These are phyloP conservation scores for Chlorella sp. DNA, from an alignment of 139 green algal genomes.

Conservation along the genomic window DNA sequence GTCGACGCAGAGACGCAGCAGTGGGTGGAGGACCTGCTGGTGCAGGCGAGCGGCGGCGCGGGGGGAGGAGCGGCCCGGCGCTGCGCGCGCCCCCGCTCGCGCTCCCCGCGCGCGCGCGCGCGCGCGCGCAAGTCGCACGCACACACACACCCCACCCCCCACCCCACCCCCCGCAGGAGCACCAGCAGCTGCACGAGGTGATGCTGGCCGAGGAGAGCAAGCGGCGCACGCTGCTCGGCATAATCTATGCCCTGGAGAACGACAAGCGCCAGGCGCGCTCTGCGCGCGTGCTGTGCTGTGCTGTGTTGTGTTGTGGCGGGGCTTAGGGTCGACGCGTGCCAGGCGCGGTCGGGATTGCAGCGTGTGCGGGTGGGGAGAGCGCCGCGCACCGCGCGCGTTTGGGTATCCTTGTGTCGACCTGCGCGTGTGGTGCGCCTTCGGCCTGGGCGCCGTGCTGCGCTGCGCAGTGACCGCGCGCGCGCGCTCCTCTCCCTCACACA, in stretches of 20 bases:
- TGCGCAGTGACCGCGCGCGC: not conserved
- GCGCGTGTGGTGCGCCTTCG: too few relatives aligned
- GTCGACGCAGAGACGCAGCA: conserved; percentile 11
- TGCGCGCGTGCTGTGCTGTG: too few relatives aligned
- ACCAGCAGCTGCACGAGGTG: conserved; percentile 48
- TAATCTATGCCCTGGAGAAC: conserved; percentile 56
- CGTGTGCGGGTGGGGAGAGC: too few relatives aligned
- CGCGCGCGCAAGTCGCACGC: not conserved
- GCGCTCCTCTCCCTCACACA: too few relatives aligned
- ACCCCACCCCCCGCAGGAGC: conserved; percentile 21
- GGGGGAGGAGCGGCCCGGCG: too few relatives aligned
- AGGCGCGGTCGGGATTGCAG: too few relatives aligned
- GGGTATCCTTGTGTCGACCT: too few relatives aligned
- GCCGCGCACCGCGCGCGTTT: too few relatives aligned
- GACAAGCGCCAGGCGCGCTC: conserved; percentile 25
- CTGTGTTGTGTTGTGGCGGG: too few relatives aligned
- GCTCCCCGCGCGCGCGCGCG: not conserved
- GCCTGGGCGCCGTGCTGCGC: conserved; percentile 1
- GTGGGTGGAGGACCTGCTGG: conserved; percentile 56
- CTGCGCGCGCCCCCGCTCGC: too few relatives aligned
- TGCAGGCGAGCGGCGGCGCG: conserved; percentile 25
- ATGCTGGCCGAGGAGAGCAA: conserved; percentile 60
- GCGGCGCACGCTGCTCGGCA: conserved; percentile 49
- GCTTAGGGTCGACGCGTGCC: too few relatives aligned
- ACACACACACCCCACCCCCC: not conserved